Conservation (phyloP, 1,284 basidiomycete genomes). For the Trichosporon sp. region DNA sequence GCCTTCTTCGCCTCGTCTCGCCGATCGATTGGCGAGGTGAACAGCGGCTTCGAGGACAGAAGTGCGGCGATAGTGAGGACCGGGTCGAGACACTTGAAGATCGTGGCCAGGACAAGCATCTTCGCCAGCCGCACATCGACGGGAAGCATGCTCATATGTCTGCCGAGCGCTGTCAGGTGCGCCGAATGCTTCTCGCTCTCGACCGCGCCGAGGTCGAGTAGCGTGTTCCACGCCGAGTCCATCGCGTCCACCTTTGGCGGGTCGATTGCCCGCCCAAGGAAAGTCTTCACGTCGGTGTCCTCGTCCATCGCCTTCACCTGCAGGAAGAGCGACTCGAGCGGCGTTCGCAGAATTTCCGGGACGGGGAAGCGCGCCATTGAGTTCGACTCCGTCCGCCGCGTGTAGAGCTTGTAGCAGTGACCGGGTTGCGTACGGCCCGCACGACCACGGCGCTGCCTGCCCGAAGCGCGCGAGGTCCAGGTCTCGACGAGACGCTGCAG, state of each 20-base stretch:
- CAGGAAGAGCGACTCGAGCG: conserved; percentile 75
- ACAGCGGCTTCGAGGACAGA: conserved; percentile 80
- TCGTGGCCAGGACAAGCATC: conserved; percentile 78
- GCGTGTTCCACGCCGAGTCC: conserved; percentile 67
- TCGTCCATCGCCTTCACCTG: conserved; percentile 77
- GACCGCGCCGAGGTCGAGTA: conserved; percentile 75
- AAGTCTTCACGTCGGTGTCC: conserved; percentile 69
- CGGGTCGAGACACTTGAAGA: conserved; percentile 69
- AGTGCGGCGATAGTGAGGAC: conserved; percentile 76
- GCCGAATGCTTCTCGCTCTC: conserved; percentile 56
- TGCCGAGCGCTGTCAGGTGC: conserved; percentile 71
- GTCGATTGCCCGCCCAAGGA: conserved; percentile 64
- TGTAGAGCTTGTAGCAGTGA: conserved; percentile 74
- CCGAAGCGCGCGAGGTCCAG: conserved; percentile 65
- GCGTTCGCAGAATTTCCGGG: conserved; percentile 85
- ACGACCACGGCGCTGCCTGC: conserved; percentile 76
- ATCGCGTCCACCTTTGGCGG: conserved; percentile 73
- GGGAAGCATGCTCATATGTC: conserved; percentile 71
- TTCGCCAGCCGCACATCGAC: conserved; percentile 86
- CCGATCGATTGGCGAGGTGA: conserved; percentile 72
- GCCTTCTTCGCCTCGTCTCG: conserved; percentile 69
- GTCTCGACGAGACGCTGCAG: conserved; percentile 71
- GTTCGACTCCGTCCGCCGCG: conserved; percentile 61
- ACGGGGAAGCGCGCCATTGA: conserved; percentile 67
- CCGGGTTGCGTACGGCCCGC: conserved; percentile 84